These are phyloP conservation scores for Ciborinia camelliae DNA, from an alignment of 2,329 filamentous ascomycete genomes.

Conservation along the genomic window DNA sequence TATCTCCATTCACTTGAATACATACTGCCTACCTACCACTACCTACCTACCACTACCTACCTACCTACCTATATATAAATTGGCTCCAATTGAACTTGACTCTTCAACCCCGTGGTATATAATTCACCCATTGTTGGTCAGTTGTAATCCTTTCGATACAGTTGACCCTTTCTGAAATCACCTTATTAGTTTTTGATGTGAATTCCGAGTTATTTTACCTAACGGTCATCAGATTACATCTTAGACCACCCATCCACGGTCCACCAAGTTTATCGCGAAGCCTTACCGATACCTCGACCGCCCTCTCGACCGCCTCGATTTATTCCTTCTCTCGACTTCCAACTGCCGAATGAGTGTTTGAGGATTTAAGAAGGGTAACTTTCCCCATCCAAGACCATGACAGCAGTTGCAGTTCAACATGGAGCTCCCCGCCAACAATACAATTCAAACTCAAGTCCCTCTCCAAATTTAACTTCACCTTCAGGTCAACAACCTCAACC, in stretches of 20 bases:
- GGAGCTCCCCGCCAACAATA: conserved; percentile 34
- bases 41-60: no score
- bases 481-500: conserved; percentile 32
- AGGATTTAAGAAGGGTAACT: conserved; percentile 27
- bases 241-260: neutral
- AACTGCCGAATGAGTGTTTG: conserved; percentile 25
- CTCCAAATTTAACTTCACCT: conserved; percentile 28
- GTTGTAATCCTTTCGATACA: neutral
- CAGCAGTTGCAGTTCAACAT: conserved; percentile 36
- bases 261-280: neutral
- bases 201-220: conserved; percentile 12
- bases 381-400: conserved; percentile 34
- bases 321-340: neutral
- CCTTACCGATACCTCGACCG: conserved; percentile 15
- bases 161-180: neutral
- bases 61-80: no score
- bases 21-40: no score
- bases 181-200: neutral
- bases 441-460: conserved; percentile 32
- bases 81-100: neutral
- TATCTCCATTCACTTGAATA: neutral
- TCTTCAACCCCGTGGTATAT: neutral
- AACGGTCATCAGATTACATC: neutral
- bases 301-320: conserved; percentile 10
- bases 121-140: conserved; percentile 9